Conservation (phyloP, 2,329 filamentous ascomycete species). For the Lasiodiplodia hormozganensis region DNA sequence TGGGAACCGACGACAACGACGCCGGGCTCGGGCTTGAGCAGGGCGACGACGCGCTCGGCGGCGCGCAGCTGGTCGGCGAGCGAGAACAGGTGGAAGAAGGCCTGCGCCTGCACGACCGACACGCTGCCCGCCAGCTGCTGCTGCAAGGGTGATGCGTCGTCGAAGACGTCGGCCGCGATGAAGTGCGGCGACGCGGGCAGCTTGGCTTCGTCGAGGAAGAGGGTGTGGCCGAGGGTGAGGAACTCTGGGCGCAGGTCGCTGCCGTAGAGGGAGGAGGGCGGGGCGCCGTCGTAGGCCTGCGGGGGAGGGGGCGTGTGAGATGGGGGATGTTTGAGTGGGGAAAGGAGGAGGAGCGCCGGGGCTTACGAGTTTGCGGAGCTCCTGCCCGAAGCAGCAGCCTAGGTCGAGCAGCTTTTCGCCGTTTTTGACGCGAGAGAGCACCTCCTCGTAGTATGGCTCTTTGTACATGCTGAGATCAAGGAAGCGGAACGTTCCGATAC, state of each 20-base stretch:
- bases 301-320: background rate
- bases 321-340: background rate
- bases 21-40: constrained; percentile 49
- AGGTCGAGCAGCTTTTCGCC: constrained; percentile 50
- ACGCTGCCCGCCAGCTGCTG: constrained; percentile 39
- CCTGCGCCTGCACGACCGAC: constrained; percentile 50
- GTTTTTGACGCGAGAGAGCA: constrained; percentile 43
- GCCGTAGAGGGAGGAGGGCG: constrained; percentile 48
- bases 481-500: constrained; percentile 46
- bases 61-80: constrained; percentile 43
- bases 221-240: constrained; percentile 60
- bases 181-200: constrained; percentile 55
- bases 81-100: constrained; percentile 52
- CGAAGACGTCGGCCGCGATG: constrained; percentile 54
- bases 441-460: constrained; percentile 40
- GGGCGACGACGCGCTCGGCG: constrained; percentile 41
- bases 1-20: constrained; percentile 62
- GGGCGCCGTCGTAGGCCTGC: constrained; percentile 44
- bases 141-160: constrained; percentile 38
- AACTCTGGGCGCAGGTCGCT: constrained; percentile 52
- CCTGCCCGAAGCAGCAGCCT: constrained; percentile 56
- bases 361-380: constrained; percentile 51
- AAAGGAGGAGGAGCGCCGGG: background rate
- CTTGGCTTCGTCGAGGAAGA: constrained; percentile 43
- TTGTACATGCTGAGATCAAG: constrained; percentile 41